Conservation (phyloP, 352 stramenopile genomes). For the Paralagenidium karlingii region DNA sequence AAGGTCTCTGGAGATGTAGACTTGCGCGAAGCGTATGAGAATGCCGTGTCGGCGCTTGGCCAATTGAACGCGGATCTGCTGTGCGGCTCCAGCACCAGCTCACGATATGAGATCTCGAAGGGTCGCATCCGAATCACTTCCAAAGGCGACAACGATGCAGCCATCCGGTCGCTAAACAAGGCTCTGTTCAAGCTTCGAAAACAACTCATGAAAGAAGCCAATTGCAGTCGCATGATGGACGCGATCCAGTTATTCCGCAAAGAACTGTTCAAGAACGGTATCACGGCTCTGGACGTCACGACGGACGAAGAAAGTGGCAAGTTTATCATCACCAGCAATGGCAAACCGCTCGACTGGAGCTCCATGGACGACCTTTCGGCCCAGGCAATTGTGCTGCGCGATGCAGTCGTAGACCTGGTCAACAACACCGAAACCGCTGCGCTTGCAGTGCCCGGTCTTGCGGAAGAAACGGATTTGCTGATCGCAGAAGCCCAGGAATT, state of each 20-base stretch:
- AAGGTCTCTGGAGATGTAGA: constrained; percentile 4
- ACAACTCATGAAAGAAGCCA: constrained; percentile 18
- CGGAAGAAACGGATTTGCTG: constrained; percentile 20
- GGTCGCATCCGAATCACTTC: constrained; percentile 17
- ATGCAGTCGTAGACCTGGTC: constrained; percentile 31
- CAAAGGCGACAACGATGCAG: constrained; percentile 12
- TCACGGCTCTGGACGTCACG: constrained; percentile 14
- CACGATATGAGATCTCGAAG: constrained; percentile 17
- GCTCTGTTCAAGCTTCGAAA: constrained; percentile 24
- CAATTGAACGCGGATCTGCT: constrained; percentile 21
- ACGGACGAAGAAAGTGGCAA: constrained; percentile 23
- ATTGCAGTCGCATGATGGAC: constrained; percentile 17
- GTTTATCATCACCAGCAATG: constrained; percentile 28
- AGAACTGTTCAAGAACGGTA: constrained; percentile 31
- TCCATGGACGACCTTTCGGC: constrained; percentile 29
- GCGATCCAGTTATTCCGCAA: constrained; percentile 23
- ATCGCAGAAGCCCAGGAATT: constrained; percentile 25
- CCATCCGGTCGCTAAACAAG: constrained; percentile 15
- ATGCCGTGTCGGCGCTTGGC: constrained; percentile 9
- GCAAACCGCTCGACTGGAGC: constrained; percentile 27
- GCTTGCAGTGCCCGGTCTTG: constrained; percentile 28
- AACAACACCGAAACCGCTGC: constrained; percentile 34
- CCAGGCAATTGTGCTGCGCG: constrained; percentile 22
- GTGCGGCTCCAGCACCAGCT: constrained; percentile 12
- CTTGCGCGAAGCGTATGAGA: constrained; percentile 16